phyloP scores from a whole-genome alignment of 164 flowering plant species.

The Pachysandra terminalis region DNA sequence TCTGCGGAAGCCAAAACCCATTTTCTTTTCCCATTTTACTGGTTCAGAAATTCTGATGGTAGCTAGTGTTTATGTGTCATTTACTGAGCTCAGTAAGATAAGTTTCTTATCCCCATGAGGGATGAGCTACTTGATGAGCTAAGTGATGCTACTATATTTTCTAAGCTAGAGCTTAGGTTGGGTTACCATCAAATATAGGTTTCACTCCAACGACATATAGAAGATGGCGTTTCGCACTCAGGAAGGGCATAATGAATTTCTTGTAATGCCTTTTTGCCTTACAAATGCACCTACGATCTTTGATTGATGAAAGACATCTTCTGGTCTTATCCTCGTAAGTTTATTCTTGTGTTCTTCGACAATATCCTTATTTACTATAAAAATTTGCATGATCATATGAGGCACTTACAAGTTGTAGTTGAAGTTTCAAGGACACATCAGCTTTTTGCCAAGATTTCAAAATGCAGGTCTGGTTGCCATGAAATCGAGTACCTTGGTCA shows the following conservation, averaged over 20 bases:
- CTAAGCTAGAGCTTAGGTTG: background rate
- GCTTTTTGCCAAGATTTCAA: background rate
- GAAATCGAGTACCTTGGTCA: background rate
- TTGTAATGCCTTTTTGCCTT: background rate
- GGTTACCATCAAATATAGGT: background rate
- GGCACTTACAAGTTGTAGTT: background rate
- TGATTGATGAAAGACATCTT: background rate
- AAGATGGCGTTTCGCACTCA: background rate
- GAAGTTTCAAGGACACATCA: background rate
- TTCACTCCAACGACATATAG: background rate
- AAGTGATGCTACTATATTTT: background rate
- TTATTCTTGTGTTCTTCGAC: background rate
- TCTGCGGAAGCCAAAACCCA: background rate
- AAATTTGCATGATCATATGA: background rate
- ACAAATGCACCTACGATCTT: background rate
- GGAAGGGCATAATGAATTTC: background rate
- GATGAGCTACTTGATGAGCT: slow-evolving; percentile 1
- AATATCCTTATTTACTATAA: background rate
- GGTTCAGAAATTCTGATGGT: background rate
- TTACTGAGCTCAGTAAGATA: background rate
- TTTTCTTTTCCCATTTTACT: background rate
- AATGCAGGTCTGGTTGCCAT: background rate
- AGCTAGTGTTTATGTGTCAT: background rate
- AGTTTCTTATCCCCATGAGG: background rate
- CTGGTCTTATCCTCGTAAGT: background rate